These are phyloP conservation scores for Tricladium varicosporioides DNA, from an alignment of 2,329 filamentous ascomycete genomes.

Conservation along the genomic window DNA sequence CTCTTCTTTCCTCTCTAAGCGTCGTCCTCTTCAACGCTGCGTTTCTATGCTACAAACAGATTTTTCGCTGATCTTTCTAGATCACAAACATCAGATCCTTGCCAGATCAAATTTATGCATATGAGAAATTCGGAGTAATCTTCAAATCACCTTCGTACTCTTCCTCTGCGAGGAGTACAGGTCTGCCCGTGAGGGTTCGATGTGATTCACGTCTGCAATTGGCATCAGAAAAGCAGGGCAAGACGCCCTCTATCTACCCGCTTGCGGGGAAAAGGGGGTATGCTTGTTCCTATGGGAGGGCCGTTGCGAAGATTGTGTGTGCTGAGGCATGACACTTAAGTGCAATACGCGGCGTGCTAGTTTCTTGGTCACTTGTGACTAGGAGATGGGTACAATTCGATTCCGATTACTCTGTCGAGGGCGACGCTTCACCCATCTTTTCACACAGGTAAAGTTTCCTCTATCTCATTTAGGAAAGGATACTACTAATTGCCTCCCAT, in stretches of 20 bases:
- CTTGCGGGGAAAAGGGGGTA: constrained; percentile 37
- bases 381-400: constrained; percentile 36
- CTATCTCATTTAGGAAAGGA: constrained; percentile 21
- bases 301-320: constrained; percentile 91
- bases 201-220: constrained; percentile 80
- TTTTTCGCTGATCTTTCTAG: constrained; percentile 34
- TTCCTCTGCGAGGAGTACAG: constrained; percentile 44
- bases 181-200: constrained; percentile 84
- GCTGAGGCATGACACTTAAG: constrained; percentile 70
- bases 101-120: constrained; percentile 50
- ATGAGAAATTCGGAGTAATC: constrained; percentile 99
- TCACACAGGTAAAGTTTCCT: constrained; percentile 23
- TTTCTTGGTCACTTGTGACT: constrained; percentile 25
- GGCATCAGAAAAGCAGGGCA: constrained; percentile 89
- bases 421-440: constrained; percentile 33
- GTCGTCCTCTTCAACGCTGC: constrained; percentile 87
- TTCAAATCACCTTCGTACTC: constrained; percentile 57
- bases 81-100: constrained; percentile 34
- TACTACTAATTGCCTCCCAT: constrained; percentile 31
- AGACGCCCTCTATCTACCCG: constrained; percentile 34
- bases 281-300: constrained; percentile 76
- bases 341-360: constrained; percentile 88
- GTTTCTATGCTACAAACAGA: constrained; percentile 92
- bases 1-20: constrained; percentile 53
- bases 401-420: constrained; percentile 40